phyloP scores from a whole-genome alignment of 225 moss, liverwort and hornwort genomes.

The Physcomitrellopsis africana region DNA sequence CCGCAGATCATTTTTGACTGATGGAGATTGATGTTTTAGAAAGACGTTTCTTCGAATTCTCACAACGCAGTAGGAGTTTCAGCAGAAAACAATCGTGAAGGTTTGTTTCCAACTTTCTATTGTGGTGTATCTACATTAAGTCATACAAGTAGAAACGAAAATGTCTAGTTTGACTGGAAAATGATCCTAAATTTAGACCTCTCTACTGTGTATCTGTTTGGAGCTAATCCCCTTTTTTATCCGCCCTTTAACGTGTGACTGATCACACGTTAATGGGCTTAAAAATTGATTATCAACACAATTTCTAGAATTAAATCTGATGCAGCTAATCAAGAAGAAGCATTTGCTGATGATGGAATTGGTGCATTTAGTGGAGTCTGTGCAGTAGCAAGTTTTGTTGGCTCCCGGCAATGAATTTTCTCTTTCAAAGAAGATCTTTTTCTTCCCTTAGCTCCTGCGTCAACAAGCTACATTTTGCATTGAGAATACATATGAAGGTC shows the following conservation, averaged over 20 bases:
- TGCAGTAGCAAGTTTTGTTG: slow-evolving; percentile 15
- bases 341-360: slow-evolving; percentile 30
- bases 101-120: too few relatives aligned
- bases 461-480: too few relatives aligned
- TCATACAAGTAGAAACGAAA: neutral
- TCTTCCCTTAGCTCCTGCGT: too few relatives aligned
- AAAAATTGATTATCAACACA: slow-evolving; percentile 27
- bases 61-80: too few relatives aligned
- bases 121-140: neutral
- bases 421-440: too few relatives aligned
- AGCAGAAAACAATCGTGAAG: neutral
- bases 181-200: slow-evolving; percentile 24
- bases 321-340: slow-evolving; percentile 29
- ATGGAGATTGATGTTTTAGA: too few relatives aligned
- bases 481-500: too few relatives aligned
- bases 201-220: slow-evolving; percentile 33
- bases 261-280: slow-evolving; percentile 4
- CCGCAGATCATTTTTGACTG: neutral
- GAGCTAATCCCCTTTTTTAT: slow-evolving; percentile 21
- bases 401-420: too few relatives aligned
- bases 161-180: neutral
- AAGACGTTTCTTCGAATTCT: too few relatives aligned
- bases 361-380: slow-evolving; percentile 32
- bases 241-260: slow-evolving; percentile 8
- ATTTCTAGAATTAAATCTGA: slow-evolving; percentile 28